These are phyloP conservation scores for Thelephora ganbajun DNA, from an alignment of 768 basidiomycete species.

Conservation along the genomic window DNA sequence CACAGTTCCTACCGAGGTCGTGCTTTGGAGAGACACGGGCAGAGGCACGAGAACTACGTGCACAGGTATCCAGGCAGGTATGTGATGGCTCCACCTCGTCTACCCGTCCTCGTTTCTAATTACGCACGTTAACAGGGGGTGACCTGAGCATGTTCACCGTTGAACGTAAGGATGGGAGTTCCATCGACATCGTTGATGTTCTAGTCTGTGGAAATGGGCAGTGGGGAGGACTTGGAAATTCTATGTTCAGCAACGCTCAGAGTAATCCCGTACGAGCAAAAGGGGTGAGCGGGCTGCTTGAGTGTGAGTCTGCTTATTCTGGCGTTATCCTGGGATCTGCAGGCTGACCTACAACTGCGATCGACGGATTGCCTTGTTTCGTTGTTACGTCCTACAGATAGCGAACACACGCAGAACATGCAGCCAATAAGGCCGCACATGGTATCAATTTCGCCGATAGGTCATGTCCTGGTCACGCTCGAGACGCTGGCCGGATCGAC, in stretches of 20 bases:
- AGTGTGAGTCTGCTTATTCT: slow-evolving; percentile 44
- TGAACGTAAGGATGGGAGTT: slow-evolving; percentile 30
- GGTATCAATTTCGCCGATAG: slow-evolving; percentile 57
- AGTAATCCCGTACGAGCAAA: slow-evolving; percentile 59
- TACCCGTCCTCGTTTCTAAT: not conserved
- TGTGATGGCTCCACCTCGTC: slow-evolving; percentile 7
- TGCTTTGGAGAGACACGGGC: slow-evolving; percentile 47
- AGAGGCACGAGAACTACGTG: slow-evolving; percentile 43
- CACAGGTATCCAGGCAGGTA: slow-evolving; percentile 50
- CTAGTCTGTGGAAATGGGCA: slow-evolving; percentile 78
- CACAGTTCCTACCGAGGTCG: slow-evolving; percentile 73
- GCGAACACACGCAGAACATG: slow-evolving; percentile 44
- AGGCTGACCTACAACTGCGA: not conserved
- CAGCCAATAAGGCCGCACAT: slow-evolving; percentile 48
- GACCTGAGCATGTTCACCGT: slow-evolving; percentile 69
- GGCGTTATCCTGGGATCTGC: not conserved
- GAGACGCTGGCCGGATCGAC: slow-evolving; percentile 41
- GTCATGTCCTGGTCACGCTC: slow-evolving; percentile 64
- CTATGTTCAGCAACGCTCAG: slow-evolving; percentile 54
- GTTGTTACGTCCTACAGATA: slow-evolving; percentile 29
- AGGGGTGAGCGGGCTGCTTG: slow-evolving; percentile 69
- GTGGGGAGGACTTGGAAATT: slow-evolving; percentile 65
- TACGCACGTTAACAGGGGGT: slow-evolving; percentile 31
- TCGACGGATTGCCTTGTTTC: not conserved
- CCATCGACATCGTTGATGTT: slow-evolving; percentile 33